Evolutionary conservation across 1,284 basidiomycete genomes (phyloP), one percentile per base, ranked within the genome.

Genomic region (Athelia psychrophila): DNA sequence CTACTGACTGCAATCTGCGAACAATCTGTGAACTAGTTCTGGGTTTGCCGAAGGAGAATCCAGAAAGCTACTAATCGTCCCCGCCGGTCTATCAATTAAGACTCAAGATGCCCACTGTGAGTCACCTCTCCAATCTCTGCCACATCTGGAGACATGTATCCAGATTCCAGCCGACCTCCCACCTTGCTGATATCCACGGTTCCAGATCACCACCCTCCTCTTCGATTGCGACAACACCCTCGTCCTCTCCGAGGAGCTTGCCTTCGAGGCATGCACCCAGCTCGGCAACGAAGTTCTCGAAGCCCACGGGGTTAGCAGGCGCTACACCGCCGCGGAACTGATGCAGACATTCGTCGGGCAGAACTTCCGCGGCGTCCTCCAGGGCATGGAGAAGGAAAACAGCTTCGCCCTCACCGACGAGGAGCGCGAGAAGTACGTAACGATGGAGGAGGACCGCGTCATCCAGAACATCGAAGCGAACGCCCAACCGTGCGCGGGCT

Each of bases 211-310:
- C 20, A 56, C 59, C 12, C 58, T 64, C 22, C 59, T 64, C 15
- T 63, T 64, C 44, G 63, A 64, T 50, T 64, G 63, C 51, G 63
- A 64, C 52, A 64, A 64, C 47, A 64, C 63, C 3, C 58, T 64
- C 18, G 61, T 63, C n/a, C 57, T 63, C 18, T 63, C 61, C 3
- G 63, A 64, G 51, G 45, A 48, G 8, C 56, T 63, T 13, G 63
- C 63, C 10, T 64, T 64, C 47, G 60, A 61, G 32, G 61, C 63
- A 5, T 64, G 63, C 50, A 60, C 61, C 2, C 59, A 63, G 27
- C 60, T 64, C 23, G 54, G 58, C 45, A 64, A 63, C 47, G 56
- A 63, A 22, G 62, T 63, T 33, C 57, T 64, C n/a, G 53, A 45
- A 12, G 35, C 53, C 1, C 53, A 62, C 12, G 54, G 55, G 42